A percentile compares a stretch with the other conserved stretches of the same genome.
Conservation (phyloP, 352 stramenopile species). For the Nothophytophthora sp. region DNA sequence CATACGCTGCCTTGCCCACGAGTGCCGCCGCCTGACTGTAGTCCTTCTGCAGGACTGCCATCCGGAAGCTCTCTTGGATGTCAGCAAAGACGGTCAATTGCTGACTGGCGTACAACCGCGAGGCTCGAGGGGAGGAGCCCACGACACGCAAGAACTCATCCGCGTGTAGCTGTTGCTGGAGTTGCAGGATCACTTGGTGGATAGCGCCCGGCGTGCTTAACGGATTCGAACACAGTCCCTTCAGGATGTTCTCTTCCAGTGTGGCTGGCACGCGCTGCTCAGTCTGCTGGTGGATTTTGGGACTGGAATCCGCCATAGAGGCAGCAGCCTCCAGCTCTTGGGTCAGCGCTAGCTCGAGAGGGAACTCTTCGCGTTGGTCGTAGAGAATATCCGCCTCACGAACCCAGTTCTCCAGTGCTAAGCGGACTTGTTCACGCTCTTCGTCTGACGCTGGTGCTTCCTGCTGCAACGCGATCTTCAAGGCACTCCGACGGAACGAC, state of each 20-base stretch:
- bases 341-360: constrained; percentile 31
- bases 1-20: constrained; percentile 49
- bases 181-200: constrained; percentile 38
- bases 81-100: constrained; percentile 32
- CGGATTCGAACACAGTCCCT: constrained; percentile 41
- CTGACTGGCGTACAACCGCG: constrained; percentile 43
- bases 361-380: constrained; percentile 37
- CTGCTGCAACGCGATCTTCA: constrained; percentile 34
- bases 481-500: constrained; percentile 30
- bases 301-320: background rate
- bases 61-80: constrained; percentile 31
- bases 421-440: constrained; percentile 28
- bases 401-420: constrained; percentile 55
- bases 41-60: constrained; percentile 23
- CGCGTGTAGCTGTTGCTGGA: constrained; percentile 24
- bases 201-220: constrained; percentile 50
- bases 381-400: constrained; percentile 43
- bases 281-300: background rate
- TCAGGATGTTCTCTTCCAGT: constrained; percentile 48
- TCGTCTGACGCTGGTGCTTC: constrained; percentile 15
- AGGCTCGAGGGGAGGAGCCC: constrained; percentile 43
- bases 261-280: constrained; percentile 11
- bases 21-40: constrained; percentile 32
- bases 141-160: constrained; percentile 41
- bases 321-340: constrained; percentile 30